Evolutionary conservation across 768 basidiomycete genomes (phyloP).

Genomic region (Gautieria morchelliformis): DNA sequence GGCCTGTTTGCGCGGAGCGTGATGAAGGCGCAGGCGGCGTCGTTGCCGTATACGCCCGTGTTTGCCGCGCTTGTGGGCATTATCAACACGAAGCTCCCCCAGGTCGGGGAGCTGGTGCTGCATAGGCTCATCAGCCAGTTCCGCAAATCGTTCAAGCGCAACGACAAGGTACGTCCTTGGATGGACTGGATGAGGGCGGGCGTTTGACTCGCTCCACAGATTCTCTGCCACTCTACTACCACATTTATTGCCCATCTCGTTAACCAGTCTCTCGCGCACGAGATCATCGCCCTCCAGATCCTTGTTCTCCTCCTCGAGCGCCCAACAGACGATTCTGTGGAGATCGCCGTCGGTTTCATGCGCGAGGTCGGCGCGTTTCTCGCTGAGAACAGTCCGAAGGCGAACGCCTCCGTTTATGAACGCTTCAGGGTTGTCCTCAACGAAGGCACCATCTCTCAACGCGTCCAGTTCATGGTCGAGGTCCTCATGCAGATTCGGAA

Average conservation of each 20-base stretch:
- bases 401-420: slow-evolving; percentile 90
- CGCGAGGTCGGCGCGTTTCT: slow-evolving; percentile 96
- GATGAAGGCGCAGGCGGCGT: slow-evolving; percentile 96
- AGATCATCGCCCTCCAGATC: slow-evolving; percentile 90
- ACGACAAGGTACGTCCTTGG: slow-evolving; percentile 71
- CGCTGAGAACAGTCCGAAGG: slow-evolving; percentile 87
- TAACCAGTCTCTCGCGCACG: slow-evolving; percentile 89
- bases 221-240: slow-evolving; percentile 86
- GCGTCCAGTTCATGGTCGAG: slow-evolving; percentile 99
- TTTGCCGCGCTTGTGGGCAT: slow-evolving; percentile 92
- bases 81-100: slow-evolving; percentile 94
- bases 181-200: neutral
- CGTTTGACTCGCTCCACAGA: slow-evolving; percentile 33
- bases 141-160: slow-evolving; percentile 87
- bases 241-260: slow-evolving; percentile 86
- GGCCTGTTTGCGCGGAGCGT: slow-evolving; percentile 89
- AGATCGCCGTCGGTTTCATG: slow-evolving; percentile 96
- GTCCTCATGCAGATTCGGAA: slow-evolving; percentile 98
- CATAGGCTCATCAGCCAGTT: slow-evolving; percentile 92
- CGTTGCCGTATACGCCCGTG: slow-evolving; percentile 95
- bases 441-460: slow-evolving; percentile 89
- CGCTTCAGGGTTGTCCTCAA: slow-evolving; percentile 95
- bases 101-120: slow-evolving; percentile 87
- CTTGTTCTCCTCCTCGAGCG: slow-evolving; percentile 91
- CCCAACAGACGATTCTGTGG: slow-evolving; percentile 95